Conservation (phyloP, 129 eudicot species). For the Centella asiatica region DNA sequence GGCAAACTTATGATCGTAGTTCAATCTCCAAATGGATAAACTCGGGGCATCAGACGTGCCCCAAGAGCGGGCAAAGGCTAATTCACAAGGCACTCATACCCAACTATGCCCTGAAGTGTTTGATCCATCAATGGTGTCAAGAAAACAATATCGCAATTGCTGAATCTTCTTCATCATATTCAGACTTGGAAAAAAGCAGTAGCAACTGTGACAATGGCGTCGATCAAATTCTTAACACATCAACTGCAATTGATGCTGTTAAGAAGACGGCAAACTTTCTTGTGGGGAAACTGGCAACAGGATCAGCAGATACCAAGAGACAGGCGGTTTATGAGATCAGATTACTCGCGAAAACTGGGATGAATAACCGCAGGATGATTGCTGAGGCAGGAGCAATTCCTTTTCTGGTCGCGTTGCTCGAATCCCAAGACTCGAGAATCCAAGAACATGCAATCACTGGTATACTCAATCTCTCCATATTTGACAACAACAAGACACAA, state of each 20-base stretch:
- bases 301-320: constrained; percentile 50
- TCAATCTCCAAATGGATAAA: constrained; percentile 88
- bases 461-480: constrained; percentile 75
- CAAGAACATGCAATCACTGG: constrained; percentile 82
- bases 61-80: constrained; percentile 70
- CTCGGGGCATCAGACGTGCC: constrained; percentile 77
- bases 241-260: constrained; percentile 53
- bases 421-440: constrained; percentile 46
- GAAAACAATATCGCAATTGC: constrained; percentile 48
- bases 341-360: constrained; percentile 64
- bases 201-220: constrained; percentile 46
- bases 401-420: constrained; percentile 49
- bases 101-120: constrained; percentile 55
- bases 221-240: constrained; percentile 55
- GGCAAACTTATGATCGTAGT: constrained; percentile 70
- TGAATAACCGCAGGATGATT: constrained; percentile 60
- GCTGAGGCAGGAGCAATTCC: constrained; percentile 94
- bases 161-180: constrained; percentile 33
- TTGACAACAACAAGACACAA: constrained; percentile 56
- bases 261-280: constrained; percentile 64
- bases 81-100: constrained; percentile 83
- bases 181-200: constrained; percentile 36
- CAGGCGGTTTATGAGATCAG: constrained; percentile 69
- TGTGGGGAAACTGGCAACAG: constrained; percentile 64
- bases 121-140: constrained; percentile 62